These are phyloP conservation scores for Phytophthora hybrid DNA, from an alignment of 352 stramenopile species.

Conservation along the genomic window DNA sequence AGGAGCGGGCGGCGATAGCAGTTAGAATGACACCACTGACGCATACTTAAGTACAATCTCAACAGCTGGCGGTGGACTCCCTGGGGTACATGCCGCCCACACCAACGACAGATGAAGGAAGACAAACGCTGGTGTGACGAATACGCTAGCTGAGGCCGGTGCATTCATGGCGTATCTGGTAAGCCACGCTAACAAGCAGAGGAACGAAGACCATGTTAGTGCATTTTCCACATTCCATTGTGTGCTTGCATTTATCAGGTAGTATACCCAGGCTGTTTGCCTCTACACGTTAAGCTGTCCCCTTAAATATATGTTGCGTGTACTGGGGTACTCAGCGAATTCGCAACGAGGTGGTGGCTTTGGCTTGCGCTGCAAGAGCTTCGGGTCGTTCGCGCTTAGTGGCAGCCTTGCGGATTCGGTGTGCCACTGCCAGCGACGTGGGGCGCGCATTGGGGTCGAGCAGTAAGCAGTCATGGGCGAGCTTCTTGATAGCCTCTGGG, in stretches of 20 bases:
- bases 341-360: slow-evolving; percentile 33
- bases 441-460: slow-evolving; percentile 46
- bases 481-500: slow-evolving; percentile 48
- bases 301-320: slow-evolving; percentile 21
- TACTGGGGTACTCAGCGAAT: slow-evolving; percentile 26
- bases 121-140: slow-evolving; percentile 22
- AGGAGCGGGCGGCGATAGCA: slow-evolving; percentile 12
- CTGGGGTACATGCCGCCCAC: slow-evolving; percentile 8
- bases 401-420: slow-evolving; percentile 59
- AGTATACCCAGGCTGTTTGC: neutral
- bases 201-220: too few relatives aligned
- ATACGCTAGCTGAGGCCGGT: neutral
- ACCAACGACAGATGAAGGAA: neutral
- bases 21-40: slow-evolving; percentile 11
- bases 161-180: too few relatives aligned
- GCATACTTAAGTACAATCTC: too few relatives aligned
- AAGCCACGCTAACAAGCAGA: too few relatives aligned
- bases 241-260: neutral
- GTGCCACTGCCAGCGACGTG: slow-evolving; percentile 53
- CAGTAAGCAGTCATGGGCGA: slow-evolving; percentile 59
- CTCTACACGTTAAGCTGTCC: neutral
- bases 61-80: slow-evolving; percentile 24
- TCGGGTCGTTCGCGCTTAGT: slow-evolving; percentile 38
- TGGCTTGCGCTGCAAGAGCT: slow-evolving; percentile 38
- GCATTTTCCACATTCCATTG: slow-evolving; percentile 1